These are phyloP conservation scores for Lactarius tabidus DNA, from an alignment of 768 basidiomycete genomes.

Conservation along the genomic window DNA sequence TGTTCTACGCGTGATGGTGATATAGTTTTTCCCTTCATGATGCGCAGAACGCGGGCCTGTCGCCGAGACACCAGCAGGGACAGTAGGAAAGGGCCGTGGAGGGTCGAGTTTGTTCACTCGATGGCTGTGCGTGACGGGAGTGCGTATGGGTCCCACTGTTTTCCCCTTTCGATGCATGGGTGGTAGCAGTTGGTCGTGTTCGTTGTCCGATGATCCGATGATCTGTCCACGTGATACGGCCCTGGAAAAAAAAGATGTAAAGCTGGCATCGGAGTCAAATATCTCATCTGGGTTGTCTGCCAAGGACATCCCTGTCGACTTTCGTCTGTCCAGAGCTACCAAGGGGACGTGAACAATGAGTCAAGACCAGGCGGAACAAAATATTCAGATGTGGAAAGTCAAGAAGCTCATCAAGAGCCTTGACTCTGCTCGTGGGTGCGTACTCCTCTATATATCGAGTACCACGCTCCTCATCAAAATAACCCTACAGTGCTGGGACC, in stretches of 20 bases:
- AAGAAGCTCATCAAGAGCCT: constrained; percentile 99
- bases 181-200: background rate
- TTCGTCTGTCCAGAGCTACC: background rate
- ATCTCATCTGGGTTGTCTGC: background rate
- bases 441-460: constrained; percentile 8
- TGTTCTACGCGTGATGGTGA: constrained; percentile 77
- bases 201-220: background rate
- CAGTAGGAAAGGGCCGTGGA: constrained; percentile 70
- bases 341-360: constrained; percentile 46
- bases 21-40: constrained; percentile 74
- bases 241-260: background rate
- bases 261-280: background rate
- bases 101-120: constrained; percentile 65
- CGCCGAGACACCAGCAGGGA: constrained; percentile 68
- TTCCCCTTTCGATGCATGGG: constrained; percentile 14
- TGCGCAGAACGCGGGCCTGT: constrained; percentile 79
- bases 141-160: constrained; percentile 3
- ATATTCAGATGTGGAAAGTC: constrained; percentile 98
- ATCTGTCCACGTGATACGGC: background rate
- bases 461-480: constrained; percentile 18
- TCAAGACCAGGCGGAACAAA: constrained; percentile 86
- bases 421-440: constrained; percentile 85
- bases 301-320: constrained; percentile 3
- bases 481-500: constrained; percentile 73
- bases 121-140: constrained; percentile 24